Conservation (phyloP, 352 stramenopile genomes). For the Salisapilia sapeloensis region DNA sequence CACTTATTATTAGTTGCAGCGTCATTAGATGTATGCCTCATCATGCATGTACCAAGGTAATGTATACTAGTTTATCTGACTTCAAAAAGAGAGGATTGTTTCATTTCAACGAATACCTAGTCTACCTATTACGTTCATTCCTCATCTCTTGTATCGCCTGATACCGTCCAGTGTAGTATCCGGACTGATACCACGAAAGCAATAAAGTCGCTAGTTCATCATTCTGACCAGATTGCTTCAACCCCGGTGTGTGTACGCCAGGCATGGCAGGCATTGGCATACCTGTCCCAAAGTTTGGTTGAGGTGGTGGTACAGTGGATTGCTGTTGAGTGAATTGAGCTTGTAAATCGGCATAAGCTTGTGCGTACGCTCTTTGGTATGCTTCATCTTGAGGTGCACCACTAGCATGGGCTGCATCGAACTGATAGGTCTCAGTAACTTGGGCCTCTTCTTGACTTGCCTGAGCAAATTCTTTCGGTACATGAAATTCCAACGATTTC, state of each 20-base stretch:
- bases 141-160: conserved; percentile 66
- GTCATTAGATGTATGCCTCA: too few relatives aligned
- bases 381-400: conserved; percentile 16
- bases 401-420: too few relatives aligned
- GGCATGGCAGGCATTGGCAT: conserved; percentile 6
- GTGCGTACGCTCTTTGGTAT: conserved; percentile 47
- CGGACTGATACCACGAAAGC: conserved; percentile 74
- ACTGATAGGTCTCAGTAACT: too few relatives aligned
- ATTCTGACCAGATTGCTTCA: conserved; percentile 5
- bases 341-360: conserved; percentile 49
- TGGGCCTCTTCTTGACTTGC: too few relatives aligned
- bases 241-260: conserved; percentile 5
- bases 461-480: too few relatives aligned
- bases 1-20: too few relatives aligned
- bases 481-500: too few relatives aligned
- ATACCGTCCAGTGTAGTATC: conserved; percentile 65
- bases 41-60: too few relatives aligned
- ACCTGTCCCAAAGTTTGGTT: conserved; percentile 1
- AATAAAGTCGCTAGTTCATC: conserved; percentile 56
- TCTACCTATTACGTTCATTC: too few relatives aligned
- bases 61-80: too few relatives aligned
- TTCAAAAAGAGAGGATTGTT: too few relatives aligned
- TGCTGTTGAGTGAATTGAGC: conserved; percentile 24
- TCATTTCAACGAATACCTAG: too few relatives aligned
- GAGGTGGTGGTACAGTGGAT: conserved; percentile 2